Base-by-base conservation (phyloP, 2,329 filamentous ascomycete genomes). In the Verticillium albo-atrum region DNA sequence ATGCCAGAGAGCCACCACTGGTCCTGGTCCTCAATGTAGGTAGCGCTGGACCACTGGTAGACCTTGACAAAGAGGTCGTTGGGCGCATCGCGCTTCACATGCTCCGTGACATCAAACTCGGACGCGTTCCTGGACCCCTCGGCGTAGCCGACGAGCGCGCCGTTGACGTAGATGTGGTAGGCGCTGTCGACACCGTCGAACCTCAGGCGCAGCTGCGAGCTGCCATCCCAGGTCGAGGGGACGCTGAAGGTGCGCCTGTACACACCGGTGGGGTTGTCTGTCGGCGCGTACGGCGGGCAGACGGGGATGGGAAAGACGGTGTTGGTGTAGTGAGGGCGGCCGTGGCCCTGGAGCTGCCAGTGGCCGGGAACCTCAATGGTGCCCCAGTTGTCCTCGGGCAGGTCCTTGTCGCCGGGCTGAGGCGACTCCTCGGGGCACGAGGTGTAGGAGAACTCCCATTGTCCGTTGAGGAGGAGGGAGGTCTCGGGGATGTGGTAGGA, bases 171-270 rank as follows among this genome's bases (percentile, higher is more conserved):
- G 12, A 90, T 72, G 69, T 90, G 87, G 65, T 88, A 91, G 0
- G 88, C 85, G 65, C 85, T 87, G 65, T 91, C 88, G 0, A 91
- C 88, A 1, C 89, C 89, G 58, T 91, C 88, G 61, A 90, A 91
- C 12, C 88, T 77, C 25, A 91, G 73, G 17, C 87, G 78, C 20
- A 90, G 72, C 62, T 88, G 84, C 5, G 64, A 68, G 58, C 72
- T 68, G 10, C 67, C 67, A 27, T 74, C 73, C 75, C 80, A 83
- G 7, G 73, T 69, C 2, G 71, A 58, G 0, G 85, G 85, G 3
- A 88, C 75, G 2, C 72, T 65, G 64, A 89, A 88, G 3, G 70
- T 73, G 10, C 80, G 80, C 15, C 81, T 74, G 67, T 90, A 90
- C 0, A 81, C 83, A 6, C 88, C 87, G 0, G 85, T 89, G 3